Evolutionary conservation across 140 eudicot genomes (phyloP), one percentile per base, ranked within the genome.

Genomic region (Ambrosia hybrid): DNA sequence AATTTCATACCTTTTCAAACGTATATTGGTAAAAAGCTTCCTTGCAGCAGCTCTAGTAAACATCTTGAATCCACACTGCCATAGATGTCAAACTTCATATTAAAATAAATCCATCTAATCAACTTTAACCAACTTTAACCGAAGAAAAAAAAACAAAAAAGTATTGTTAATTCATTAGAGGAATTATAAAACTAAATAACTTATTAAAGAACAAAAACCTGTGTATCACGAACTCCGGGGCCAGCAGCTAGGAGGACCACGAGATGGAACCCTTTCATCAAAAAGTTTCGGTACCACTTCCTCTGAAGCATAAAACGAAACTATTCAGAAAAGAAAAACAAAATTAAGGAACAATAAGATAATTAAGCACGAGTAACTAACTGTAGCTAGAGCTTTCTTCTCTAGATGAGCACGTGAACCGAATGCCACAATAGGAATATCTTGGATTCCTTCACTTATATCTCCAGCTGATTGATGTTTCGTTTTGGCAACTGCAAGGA

Each of bases 11-110:
- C 99, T 81, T 84, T 88, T 94, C 56, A 94, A 80, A 33, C 97
- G 99, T 12, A 90, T 87, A 70, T 94, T 94, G 1, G 90, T 90
- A 85, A 94, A 94, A 76, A 94, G 96, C 77, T 90, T 90, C 79
- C 89, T 80, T 26, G 97, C 99, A 73, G 99, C 97, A 59, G 99
- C 97, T 84, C 99, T 84, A 48, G 99, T 94, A 68, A 90, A 94
- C 99, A 94, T 90, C 90, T 94, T 94, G 73, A 94, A 94, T 38
- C 99, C 99, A 86, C 99, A 94, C 97, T 91, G 92, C 51, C 57
- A 85, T n/a, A 73, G 3, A 38, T 14, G 71, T 26, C 65, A 71
- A 82, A 59, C 17, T 10, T 36, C 53, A 14, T 33, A 72, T 36
- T n/a, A 61, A 37, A 1, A 56, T 12, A 6, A 38, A 67, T 10